phyloP scores from a whole-genome alignment of 1,139 yeast genomes.

The Lodderomyces beijingensis region DNA sequence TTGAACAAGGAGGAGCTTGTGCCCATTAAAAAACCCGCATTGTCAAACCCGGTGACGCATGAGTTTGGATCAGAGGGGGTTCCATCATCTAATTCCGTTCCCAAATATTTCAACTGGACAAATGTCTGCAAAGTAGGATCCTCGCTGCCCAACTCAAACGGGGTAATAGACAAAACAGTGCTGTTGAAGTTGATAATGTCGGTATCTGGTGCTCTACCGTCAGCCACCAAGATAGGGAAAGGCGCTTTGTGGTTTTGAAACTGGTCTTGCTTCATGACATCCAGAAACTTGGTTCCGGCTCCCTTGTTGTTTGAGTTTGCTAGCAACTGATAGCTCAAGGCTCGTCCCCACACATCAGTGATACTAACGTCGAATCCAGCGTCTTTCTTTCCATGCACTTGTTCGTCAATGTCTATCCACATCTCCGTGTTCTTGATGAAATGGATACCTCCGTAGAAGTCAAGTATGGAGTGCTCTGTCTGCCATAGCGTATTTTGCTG shows the following conservation, averaged over 20 bases:
- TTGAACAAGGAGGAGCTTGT: conserved; percentile 79
- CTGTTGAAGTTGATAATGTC: conserved; percentile 31
- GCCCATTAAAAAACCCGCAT: conserved; percentile 73
- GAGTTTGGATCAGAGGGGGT: conserved; percentile 19
- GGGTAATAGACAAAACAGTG: conserved; percentile 38
- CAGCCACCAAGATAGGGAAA: conserved; percentile 33
- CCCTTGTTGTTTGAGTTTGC: conserved; percentile 22
- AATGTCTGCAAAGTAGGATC: conserved; percentile 34
- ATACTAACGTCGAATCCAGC: conserved; percentile 36
- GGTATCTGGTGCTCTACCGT: conserved; percentile 38
- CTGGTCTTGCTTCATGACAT: conserved; percentile 22
- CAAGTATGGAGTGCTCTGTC: conserved; percentile 34
- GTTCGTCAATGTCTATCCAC: conserved; percentile 25
- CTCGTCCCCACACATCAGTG: conserved; percentile 46
- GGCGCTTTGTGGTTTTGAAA: conserved; percentile 36
- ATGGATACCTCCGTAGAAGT: conserved; percentile 29
- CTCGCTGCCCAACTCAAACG: conserved; percentile 44
- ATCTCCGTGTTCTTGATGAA: conserved; percentile 30
- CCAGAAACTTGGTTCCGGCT: conserved; percentile 28
- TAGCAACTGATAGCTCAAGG: conserved; percentile 36
- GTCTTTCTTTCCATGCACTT: conserved; percentile 27
- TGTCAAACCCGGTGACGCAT: conserved; percentile 70
- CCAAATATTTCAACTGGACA: conserved; percentile 36
- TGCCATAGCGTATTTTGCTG: conserved; percentile 29
- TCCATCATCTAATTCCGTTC: conserved; percentile 33